phyloP scores from a whole-genome alignment of 495 filamentous ascomycete genomes.

The Astrothelium macrocarpum region DNA sequence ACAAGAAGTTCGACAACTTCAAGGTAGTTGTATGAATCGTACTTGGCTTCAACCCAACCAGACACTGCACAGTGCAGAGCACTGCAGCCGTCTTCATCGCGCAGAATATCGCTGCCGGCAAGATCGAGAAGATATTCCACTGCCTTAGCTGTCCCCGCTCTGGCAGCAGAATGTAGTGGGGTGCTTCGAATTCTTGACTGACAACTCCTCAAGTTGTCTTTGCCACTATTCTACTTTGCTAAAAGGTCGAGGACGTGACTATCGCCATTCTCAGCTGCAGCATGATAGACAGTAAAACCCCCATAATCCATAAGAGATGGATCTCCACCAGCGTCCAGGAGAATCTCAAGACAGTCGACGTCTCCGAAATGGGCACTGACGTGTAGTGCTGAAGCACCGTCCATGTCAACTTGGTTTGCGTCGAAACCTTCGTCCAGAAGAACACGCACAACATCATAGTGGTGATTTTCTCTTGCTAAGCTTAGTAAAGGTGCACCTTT shows the following conservation, averaged over 20 bases:
- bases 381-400: not conserved
- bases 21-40: not conserved
- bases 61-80: not conserved
- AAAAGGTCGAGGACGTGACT: not conserved
- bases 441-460: not conserved
- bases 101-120: not conserved
- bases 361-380: not conserved
- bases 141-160: not conserved
- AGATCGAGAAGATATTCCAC: not conserved
- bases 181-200: not conserved
- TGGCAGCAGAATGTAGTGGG: not conserved
- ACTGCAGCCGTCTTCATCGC: not conserved
- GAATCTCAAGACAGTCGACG: not conserved
- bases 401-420: not conserved
- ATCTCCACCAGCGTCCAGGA: not conserved
- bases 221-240: not conserved
- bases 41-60: not conserved
- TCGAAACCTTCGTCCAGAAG: not conserved
- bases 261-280: not conserved
- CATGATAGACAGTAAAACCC: not conserved
- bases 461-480: not conserved
- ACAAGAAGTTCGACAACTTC: not conserved
- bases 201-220: not conserved
- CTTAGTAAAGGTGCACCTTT: not conserved
- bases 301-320: not conserved